phyloP scores from a whole-genome alignment of 768 basidiomycete species.

The Tulasnella sp. region DNA sequence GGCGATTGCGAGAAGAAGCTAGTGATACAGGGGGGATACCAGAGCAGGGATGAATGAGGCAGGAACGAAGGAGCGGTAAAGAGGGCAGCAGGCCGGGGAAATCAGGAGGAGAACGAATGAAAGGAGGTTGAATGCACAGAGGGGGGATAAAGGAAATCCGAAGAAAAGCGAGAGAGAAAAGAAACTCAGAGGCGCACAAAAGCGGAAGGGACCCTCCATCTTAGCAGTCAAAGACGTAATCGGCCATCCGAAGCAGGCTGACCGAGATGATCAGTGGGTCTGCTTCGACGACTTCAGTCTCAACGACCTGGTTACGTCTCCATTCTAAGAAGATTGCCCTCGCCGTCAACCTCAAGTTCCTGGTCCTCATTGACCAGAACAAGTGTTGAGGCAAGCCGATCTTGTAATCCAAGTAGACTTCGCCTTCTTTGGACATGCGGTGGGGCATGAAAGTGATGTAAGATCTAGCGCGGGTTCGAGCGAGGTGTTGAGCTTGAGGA shows the following conservation, averaged over 20 bases:
- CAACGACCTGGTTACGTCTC: neutral
- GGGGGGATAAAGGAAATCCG: neutral
- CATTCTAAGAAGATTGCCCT: conserved; percentile 15
- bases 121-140: neutral
- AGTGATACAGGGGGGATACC: neutral
- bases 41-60: neutral
- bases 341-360: conserved; percentile 1
- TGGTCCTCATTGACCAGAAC: conserved; percentile 12
- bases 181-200: neutral
- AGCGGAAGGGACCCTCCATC: neutral
- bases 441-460: conserved; percentile 2
- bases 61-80: neutral
- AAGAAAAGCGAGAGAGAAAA: neutral
- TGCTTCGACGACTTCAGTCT: conserved; percentile 16
- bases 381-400: conserved; percentile 10
- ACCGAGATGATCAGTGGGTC: conserved; percentile 12
- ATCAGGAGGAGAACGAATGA: neutral
- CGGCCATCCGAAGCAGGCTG: conserved; percentile 11
- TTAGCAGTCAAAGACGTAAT: neutral
- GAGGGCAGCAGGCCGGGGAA: too few relatives aligned
- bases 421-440: neutral
- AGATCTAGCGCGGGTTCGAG: conserved; percentile 9
- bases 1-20: neutral
- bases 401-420: neutral
- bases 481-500: conserved; percentile 2